Percentiles rank a stretch among this genome's conserved stretches.
Conservation (phyloP, 2,329 filamentous ascomycete genomes). For the Phoma herbarum region DNA sequence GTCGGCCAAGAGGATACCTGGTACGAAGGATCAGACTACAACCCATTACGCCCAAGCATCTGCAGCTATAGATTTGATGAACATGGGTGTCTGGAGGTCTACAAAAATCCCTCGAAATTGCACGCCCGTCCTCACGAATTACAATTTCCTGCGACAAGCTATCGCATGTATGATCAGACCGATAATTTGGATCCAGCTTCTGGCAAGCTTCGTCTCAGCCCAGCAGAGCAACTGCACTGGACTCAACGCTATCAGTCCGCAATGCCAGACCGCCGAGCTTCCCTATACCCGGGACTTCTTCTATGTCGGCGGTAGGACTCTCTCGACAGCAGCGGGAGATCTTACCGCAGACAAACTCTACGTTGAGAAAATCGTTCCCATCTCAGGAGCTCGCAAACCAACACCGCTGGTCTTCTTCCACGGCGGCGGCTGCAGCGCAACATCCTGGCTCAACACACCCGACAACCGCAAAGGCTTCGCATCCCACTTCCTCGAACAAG, state of each 20-base stretch:
- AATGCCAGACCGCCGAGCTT: conserved; percentile 22
- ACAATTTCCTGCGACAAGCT: too few relatives aligned
- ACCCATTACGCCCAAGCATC: too few relatives aligned
- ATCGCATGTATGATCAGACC: too few relatives aligned
- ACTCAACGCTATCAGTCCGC: conserved; percentile 5
- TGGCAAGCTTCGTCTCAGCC: too few relatives aligned
- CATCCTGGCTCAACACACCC: conserved; percentile 6
- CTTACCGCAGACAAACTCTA: conserved; percentile 22
- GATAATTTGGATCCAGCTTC: too few relatives aligned
- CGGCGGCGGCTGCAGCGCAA: conserved; percentile 23
- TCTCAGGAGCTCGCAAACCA: conserved; percentile 2
- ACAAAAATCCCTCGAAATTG: too few relatives aligned
- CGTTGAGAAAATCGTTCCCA: conserved; percentile 21
- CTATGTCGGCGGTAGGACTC: conserved; percentile 26
- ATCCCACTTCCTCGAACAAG: conserved; percentile 19
- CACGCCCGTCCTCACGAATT: too few relatives aligned
- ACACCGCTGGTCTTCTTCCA: conserved; percentile 28
- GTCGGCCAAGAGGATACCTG: too few relatives aligned
- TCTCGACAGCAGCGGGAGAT: conserved; percentile 20
- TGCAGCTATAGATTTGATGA: too few relatives aligned
- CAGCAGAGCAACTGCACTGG: conserved; percentile 7
- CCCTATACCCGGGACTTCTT: conserved; percentile 24
- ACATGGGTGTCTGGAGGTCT: too few relatives aligned
- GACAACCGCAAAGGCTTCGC: conserved; percentile 18
- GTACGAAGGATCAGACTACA: too few relatives aligned